Evolutionary conservation across 371 early-diverging fungal genomes (phyloP).

Genomic region (Basidiobolus heterosporus): DNA sequence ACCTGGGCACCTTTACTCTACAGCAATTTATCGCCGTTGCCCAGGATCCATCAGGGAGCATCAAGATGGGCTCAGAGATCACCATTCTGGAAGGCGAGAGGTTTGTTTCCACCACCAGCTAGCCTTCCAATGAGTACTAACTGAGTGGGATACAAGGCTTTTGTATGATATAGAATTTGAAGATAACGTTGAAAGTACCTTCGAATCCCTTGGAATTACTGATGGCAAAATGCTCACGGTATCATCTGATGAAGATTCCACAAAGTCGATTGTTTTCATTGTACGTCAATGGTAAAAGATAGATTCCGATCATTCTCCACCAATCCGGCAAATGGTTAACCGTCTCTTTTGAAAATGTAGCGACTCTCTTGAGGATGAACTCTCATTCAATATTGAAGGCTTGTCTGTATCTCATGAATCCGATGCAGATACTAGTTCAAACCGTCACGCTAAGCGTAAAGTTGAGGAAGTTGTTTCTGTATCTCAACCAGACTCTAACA

Average conservation of each 20-base stretch:
- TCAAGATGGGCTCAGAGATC: conserved; percentile 23
- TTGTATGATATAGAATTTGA: conserved; percentile 85
- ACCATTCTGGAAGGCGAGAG: conserved; percentile 32
- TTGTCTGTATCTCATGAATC: too few species aligned
- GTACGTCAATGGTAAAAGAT: not conserved
- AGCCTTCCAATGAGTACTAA: not conserved
- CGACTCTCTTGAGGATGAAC: too few species aligned
- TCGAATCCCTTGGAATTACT: conserved; percentile 36
- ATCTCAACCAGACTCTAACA: too few species aligned
- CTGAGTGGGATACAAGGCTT: conserved; percentile 23
- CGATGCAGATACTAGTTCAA: too few species aligned
- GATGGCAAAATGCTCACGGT: conserved; percentile 38
- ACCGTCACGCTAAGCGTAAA: too few species aligned
- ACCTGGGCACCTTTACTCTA: conserved; percentile 24
- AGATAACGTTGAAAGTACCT: conserved; percentile 43
- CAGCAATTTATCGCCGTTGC: conserved; percentile 28
- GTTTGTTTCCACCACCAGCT: conserved; percentile 14
- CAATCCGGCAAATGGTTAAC: too few species aligned
- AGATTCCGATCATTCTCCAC: too few species aligned
- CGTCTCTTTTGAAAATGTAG: too few species aligned
- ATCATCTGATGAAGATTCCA: conserved; percentile 23
- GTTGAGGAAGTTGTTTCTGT: too few species aligned
- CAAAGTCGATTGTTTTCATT: conserved; percentile 4
- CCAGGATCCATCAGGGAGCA: conserved; percentile 19
- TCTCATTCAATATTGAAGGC: too few species aligned